Evolutionary conservation across 495 filamentous ascomycete species (phyloP).

Genomic region (Apiosordaria backusii): DNA sequence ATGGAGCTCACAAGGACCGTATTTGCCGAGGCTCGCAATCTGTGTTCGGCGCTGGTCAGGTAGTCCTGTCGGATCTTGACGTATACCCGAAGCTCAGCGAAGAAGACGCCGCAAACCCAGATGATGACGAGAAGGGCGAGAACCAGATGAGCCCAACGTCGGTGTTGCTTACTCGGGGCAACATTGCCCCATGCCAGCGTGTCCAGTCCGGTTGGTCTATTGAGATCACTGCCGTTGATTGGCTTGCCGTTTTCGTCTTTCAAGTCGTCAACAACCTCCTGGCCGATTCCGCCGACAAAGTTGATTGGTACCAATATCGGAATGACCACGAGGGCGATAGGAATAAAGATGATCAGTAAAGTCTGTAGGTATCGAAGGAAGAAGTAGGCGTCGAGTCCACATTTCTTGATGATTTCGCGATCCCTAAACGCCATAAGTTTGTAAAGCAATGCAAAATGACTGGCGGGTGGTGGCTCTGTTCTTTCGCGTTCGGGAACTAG

Average conservation of each 20-base stretch:
- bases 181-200: conserved; percentile 89
- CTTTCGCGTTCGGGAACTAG: conserved; percentile 85
- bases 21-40: conserved; percentile 90
- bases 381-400: conserved; percentile 95
- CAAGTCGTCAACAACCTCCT: conserved; percentile 43
- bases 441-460: conserved; percentile 63
- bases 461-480: conserved; percentile 66
- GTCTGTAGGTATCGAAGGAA: conserved; percentile 94
- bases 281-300: conserved; percentile 64
- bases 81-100: conserved; percentile 82
- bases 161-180: conserved; percentile 59
- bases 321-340: conserved; percentile 71
- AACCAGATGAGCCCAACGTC: conserved; percentile 86
- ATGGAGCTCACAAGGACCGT: conserved; percentile 91
- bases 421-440: conserved; percentile 74
- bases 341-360: conserved; percentile 86
- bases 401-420: conserved; percentile 90
- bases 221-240: conserved; percentile 2
- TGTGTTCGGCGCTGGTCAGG: conserved; percentile 91
- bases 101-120: conserved; percentile 87
- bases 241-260: conserved; percentile 16
- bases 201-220: conserved; percentile 60
- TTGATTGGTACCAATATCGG: conserved; percentile 88
- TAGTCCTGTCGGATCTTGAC: conserved; percentile 92
- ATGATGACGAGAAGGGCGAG: conserved; percentile 76